These are phyloP conservation scores for Scleromitrula shiraiana DNA, from an alignment of 2,329 filamentous ascomycete species.

Conservation along the genomic window DNA sequence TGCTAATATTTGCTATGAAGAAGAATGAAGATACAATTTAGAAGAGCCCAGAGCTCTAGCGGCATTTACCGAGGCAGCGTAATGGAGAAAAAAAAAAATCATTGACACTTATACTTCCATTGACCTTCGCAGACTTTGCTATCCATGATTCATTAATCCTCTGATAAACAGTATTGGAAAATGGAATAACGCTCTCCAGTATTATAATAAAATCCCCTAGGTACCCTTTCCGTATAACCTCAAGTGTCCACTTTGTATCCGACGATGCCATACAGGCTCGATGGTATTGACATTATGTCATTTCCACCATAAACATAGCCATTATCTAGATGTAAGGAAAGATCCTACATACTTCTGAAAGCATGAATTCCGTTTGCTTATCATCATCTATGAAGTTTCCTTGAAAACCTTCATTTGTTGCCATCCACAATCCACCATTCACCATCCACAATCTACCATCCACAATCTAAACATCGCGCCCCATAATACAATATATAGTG, in stretches of 20 bases:
- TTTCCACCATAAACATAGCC: neutral
- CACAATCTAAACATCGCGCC: neutral
- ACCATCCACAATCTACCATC: neutral
- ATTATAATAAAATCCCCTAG: neutral
- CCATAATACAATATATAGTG: neutral
- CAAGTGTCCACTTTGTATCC: too few species aligned
- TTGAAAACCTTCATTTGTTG: neutral
- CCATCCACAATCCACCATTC: neutral
- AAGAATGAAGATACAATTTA: slow-evolving; percentile 18
- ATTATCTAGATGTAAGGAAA: neutral
- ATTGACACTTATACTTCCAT: slow-evolving; percentile 7
- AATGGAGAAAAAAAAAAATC: slow-evolving; percentile 8
- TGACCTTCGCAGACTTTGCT: neutral
- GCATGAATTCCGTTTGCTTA: neutral
- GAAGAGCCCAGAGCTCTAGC: slow-evolving; percentile 12
- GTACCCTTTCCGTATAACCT: neutral
- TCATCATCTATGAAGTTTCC: neutral
- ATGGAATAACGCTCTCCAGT: neutral
- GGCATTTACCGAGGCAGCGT: slow-evolving; percentile 19
- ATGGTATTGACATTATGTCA: neutral
- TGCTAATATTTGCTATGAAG: slow-evolving; percentile 27
- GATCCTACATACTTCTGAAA: neutral
- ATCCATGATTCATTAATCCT: neutral
- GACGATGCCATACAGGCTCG: neutral
- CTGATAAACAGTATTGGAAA: neutral